Evolutionary conservation across 345 rosid genomes (phyloP).

Genomic region (Brassica juncea): DNA sequence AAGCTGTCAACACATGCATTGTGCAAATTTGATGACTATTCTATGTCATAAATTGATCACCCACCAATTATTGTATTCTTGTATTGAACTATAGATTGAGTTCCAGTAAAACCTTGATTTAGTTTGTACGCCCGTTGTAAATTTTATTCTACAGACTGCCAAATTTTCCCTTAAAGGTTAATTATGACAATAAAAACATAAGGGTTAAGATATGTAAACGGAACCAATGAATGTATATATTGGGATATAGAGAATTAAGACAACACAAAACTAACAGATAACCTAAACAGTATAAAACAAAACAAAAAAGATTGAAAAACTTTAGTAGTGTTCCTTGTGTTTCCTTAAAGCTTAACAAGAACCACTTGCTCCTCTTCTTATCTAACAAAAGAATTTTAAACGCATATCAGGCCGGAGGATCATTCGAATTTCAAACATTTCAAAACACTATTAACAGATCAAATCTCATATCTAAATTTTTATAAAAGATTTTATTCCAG

Average conservation of each 20-base stretch:
- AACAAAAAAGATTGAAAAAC: not conserved
- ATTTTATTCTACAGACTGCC: not conserved
- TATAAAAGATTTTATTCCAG: not conserved
- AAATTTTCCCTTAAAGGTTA: not conserved
- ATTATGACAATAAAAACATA: not conserved
- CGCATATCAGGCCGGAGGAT: constrained; percentile 1
- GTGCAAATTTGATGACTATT: not conserved
- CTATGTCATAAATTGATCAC: not conserved
- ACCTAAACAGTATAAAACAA: constrained; percentile 35
- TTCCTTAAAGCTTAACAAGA: constrained; percentile 36
- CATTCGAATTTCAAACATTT: constrained; percentile 19
- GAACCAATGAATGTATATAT: constrained; percentile 15
- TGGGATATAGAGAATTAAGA: constrained; percentile 22
- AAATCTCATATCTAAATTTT: not conserved
- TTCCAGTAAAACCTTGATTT: not conserved
- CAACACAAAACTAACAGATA: not conserved
- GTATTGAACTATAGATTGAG: not conserved
- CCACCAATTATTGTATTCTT: not conserved
- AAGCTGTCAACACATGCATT: not conserved
- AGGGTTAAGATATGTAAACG: not conserved
- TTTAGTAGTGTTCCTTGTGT: constrained; percentile 36
- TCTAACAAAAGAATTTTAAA: constrained; percentile 27
- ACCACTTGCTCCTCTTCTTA: constrained; percentile 28
- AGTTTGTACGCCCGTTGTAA: not conserved
- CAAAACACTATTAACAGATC: not conserved